Base-by-base conservation (phyloP, 352 stramenopile species). In the Aphanomyces astaci region DNA sequence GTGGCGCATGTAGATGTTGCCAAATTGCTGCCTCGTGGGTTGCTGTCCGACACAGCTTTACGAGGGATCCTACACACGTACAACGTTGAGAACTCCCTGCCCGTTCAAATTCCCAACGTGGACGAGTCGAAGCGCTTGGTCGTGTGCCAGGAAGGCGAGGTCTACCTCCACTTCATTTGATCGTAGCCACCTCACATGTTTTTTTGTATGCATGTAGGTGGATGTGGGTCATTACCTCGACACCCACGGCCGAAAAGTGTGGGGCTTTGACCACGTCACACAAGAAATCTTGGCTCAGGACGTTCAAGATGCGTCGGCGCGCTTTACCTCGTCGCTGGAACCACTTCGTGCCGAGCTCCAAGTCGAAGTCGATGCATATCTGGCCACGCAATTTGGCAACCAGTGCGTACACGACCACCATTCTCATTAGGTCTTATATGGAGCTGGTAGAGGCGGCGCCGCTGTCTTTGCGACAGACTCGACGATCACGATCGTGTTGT, bases 221-320 rank as follows among this genome's bases (percentile, higher is more conserved):
- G 87, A 96, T 63, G 64, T 76, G 13, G 79, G 76, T 24, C 87
- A 95, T 70, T 97, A 96, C 72, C 64, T 95, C 13, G 89, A 96
- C 65, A 78, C 84, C 27, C 84, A 85, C 40, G 81, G 78, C 49
- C 84, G 83, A 63, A 80, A 77, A 63, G 76, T 94, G 55, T 77
- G 95, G 36, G 82, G 78, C 25, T 92, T 96, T 68, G 88, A 96
- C 75, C 90, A 96, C 66, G 81, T 95, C 54, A 93, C 88, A 72
- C 77, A 86, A 51, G 62, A 63, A 30, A 51, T 52, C 28, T 11
- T 52, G 5, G 17, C 56, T n/a, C 32, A 52, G 4, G 56, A 65
- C 33, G 56, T 51, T 11, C 39, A 32, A 32, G 56, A 65, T 15
- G 33, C 36, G 10, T 32, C 56, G 4, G 56, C 25, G 19, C 4